Evolutionary conservation across 495 filamentous ascomycete genomes (phyloP), one percentile per base, ranked within the genome.

Genomic region (Penicillium silybi): DNA sequence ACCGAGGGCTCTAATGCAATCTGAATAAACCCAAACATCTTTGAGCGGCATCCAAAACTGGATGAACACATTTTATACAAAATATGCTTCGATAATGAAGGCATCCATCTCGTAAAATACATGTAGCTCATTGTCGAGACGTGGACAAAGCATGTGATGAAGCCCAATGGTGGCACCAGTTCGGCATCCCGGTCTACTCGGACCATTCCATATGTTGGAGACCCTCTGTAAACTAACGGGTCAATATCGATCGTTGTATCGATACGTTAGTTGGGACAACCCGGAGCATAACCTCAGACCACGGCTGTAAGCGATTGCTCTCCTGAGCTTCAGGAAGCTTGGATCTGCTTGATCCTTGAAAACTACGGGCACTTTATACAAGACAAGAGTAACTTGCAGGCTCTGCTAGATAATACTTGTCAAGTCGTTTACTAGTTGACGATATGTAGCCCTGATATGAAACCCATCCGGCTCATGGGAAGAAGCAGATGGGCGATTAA

Each of bases 401-500:
- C 29, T 3, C 2, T 10, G 29, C 10, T 13, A 13, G 29, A 1
- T 13, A 10, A 32, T 32, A 13, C 29, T 29, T 38, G 22, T 48
- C 8, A 29, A 44, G 22, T 17, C 18, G 13, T 48, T n/a, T 27
- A 47, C 8, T 18, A 7, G 20, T 43, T 48, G 2, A 35, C 41
- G 29, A 53, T 50, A 75, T 76, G 73, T 77, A 65, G 68, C 74
- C 74, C 72, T 77, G 74, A 77, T 75, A 77, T 77, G 74, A 77
- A 77, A 77, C 74, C 72, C 74, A 56, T 72, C 57, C 62, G 52
- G 66, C 66, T 69, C 74, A 77, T 74, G 48, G 74, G 58, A 46
- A 75, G 72, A 73, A 63, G 62, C 67, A 65, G 75, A 72, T 69
- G 78, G 71, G 77, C 76, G 77, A 80, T 80, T 80, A 80, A 80